phyloP scores from a whole-genome alignment of 495 filamentous ascomycete species.

The Neurospora discreta region DNA sequence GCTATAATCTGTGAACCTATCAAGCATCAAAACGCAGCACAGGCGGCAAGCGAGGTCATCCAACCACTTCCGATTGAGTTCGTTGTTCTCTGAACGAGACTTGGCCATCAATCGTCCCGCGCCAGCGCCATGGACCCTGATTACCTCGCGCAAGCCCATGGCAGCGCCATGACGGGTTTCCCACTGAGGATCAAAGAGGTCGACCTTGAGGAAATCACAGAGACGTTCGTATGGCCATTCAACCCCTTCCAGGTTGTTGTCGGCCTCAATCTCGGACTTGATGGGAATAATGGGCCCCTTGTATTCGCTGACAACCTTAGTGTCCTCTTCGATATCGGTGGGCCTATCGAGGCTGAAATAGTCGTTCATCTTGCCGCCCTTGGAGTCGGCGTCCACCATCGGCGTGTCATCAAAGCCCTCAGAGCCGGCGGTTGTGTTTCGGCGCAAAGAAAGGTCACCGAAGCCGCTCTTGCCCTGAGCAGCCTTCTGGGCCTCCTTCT shows the following conservation, averaged over 20 bases:
- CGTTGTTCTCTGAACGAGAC: conserved; percentile 60
- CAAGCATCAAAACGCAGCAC: conserved; percentile 91
- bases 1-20: conserved; percentile 94
- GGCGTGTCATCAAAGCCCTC: conserved; percentile 45
- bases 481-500: conserved; percentile 70
- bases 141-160: conserved; percentile 85
- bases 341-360: conserved; percentile 79
- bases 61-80: conserved; percentile 70
- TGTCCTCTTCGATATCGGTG: conserved; percentile 66
- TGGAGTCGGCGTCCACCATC: conserved; percentile 45
- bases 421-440: conserved; percentile 46
- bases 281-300: conserved; percentile 61
- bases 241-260: conserved; percentile 63
- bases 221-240: conserved; percentile 92
- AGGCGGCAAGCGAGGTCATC: conserved; percentile 88
- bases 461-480: conserved; percentile 58
- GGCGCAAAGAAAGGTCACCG: conserved; percentile 70
- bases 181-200: conserved; percentile 90
- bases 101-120: conserved; percentile 72
- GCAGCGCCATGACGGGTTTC: conserved; percentile 95
- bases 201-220: conserved; percentile 84
- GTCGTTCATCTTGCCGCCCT: conserved; percentile 66
- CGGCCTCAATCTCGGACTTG: conserved; percentile 54
- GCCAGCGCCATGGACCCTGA: conserved; percentile 82
- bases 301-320: conserved; percentile 89